Conservation (phyloP, 129 eudicot species). For the Cynara cardunculus region DNA sequence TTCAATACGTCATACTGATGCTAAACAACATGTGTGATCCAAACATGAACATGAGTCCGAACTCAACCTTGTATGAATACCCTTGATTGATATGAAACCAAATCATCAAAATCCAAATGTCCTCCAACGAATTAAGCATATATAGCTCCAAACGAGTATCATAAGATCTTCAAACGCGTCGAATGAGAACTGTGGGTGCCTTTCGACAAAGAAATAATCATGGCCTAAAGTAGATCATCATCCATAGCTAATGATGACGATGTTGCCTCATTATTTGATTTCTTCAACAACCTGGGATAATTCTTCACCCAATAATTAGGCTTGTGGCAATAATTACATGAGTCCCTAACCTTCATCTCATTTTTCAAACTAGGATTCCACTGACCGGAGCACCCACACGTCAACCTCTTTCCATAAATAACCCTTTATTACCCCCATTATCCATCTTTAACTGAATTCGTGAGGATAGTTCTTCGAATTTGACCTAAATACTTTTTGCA, state of each 20-base stretch:
- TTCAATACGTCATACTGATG: not conserved
- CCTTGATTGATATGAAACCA: not conserved
- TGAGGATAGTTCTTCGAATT: not conserved
- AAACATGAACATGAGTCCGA: not conserved
- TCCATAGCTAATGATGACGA: not conserved
- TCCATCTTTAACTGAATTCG: not conserved
- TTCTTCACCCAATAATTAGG: not conserved
- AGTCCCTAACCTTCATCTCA: not conserved
- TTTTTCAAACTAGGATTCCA: not conserved
- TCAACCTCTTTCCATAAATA: not conserved
- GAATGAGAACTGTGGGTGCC: not conserved
- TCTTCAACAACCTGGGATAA: not conserved
- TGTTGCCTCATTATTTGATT: not conserved
- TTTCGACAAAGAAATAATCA: not conserved
- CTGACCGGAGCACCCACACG: not conserved
- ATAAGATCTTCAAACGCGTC: not conserved
- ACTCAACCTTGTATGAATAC: not conserved
- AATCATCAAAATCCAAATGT: not conserved
- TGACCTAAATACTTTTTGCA: not conserved
- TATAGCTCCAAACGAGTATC: not conserved
- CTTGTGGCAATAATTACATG: not conserved
- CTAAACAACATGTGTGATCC: not conserved
- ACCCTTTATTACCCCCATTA: not conserved
- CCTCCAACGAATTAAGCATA: not conserved
- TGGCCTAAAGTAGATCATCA: not conserved